Evolutionary conservation across 2,329 filamentous ascomycete genomes (phyloP), one percentile per base, ranked within the genome.

Genomic region (Fusarium buharicum): DNA sequence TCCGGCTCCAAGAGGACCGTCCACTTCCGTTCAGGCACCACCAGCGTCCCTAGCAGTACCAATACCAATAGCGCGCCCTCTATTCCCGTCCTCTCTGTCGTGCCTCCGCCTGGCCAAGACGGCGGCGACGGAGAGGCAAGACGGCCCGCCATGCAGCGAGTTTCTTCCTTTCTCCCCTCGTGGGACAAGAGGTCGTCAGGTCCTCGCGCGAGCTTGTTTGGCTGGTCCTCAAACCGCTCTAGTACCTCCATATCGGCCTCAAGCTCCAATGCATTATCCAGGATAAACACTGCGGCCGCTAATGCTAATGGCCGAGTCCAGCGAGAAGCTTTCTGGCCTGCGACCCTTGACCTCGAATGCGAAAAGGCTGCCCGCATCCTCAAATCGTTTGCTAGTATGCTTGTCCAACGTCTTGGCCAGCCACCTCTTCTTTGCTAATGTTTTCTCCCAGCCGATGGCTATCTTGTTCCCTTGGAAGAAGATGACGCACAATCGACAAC

Each of bases 341-440:
- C 90, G 28, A 90, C 89, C 1, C 81, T 97, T 47, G 93, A 97
- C 74, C 89, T 90, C 67, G 93, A 97, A 81, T 91, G 90, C 76
- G 92, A 97, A 77, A 97, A 97, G 79, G 91, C 93, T 41, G 92
- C 93, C 56, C 84, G 92, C 53, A 97, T 97, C 60, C 77, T 97
- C 47, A 90, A 92, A 74, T 94, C 91, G 28, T 97, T 97, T 77
- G 96, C 92, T 81, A 91, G 89, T 91, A 82, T 50, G 74, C 51
- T 46, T 33, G 36, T 45, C 37, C 47, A 31, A 39, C 36, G 31
- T 13, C 4, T 9, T 14, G 11, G n/a, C 30, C 45, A 49, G 33
- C 51, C 44, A 49, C 47, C 11, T 48, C 50, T 62, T 48, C 50
- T 62, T 58, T 69, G 52, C 65, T 66, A 53, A 57, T 39, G 17